These are phyloP conservation scores for Amanita subjunquillea DNA, from an alignment of 768 basidiomycete species.

Conservation along the genomic window DNA sequence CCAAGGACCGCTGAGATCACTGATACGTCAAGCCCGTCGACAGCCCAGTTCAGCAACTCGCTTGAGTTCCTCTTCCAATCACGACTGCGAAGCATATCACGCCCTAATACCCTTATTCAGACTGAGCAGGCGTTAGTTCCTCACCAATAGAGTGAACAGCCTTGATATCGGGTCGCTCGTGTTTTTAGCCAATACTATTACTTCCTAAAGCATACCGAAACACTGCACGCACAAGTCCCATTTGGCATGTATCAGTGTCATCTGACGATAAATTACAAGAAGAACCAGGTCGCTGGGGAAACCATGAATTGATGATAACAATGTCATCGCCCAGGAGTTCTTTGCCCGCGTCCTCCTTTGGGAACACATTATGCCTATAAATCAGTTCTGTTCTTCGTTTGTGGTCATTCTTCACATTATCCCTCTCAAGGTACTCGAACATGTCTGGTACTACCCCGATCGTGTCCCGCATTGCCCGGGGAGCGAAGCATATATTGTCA, in stretches of 20 bases:
- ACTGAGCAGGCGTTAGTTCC: too few relatives aligned
- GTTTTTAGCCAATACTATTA: too few relatives aligned
- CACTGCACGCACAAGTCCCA: not conserved
- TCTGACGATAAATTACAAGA: not conserved
- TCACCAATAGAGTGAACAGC: too few relatives aligned
- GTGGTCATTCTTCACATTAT: not conserved
- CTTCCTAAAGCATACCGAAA: too few relatives aligned
- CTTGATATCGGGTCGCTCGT: too few relatives aligned
- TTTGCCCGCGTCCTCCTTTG: not conserved
- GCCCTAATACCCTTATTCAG: too few relatives aligned
- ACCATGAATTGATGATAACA: not conserved
- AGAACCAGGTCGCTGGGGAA: not conserved
- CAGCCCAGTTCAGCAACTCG: too few relatives aligned
- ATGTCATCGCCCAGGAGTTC: not conserved
- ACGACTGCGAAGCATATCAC: too few relatives aligned
- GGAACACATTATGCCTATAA: not conserved
- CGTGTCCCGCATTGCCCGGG: conserved; percentile 30
- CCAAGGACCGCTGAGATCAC: too few relatives aligned
- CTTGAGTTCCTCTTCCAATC: too few relatives aligned
- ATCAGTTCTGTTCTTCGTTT: not conserved
- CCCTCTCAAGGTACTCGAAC: not conserved
- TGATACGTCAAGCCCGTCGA: too few relatives aligned
- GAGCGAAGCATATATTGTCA: conserved; percentile 37
- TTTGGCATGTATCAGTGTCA: not conserved
- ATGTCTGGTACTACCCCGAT: conserved; percentile 36